These are phyloP conservation scores for Coemansia sp. DNA, from an alignment of 371 early-diverging fungal species.

Conservation along the genomic window DNA sequence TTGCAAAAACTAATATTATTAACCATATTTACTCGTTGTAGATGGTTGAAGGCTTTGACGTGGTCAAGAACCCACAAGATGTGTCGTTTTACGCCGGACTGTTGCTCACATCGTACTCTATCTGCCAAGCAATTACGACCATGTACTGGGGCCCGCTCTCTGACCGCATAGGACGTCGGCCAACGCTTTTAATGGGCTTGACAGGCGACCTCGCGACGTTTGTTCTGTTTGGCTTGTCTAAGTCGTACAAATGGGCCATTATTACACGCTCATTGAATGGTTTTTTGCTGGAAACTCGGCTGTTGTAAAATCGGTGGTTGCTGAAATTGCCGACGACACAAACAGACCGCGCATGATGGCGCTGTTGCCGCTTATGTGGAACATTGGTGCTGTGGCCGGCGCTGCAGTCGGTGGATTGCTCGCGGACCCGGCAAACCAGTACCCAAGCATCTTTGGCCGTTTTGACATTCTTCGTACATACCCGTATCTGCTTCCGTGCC, in stretches of 20 bases:
- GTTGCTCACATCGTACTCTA: slow-evolving; percentile 59
- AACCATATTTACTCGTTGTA: slow-evolving; percentile 15
- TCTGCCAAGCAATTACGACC: slow-evolving; percentile 59
- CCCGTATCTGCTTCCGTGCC: slow-evolving; percentile 84
- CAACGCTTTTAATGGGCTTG: slow-evolving; percentile 73
- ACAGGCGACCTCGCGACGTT: slow-evolving; percentile 67
- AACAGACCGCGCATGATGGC: slow-evolving; percentile 66
- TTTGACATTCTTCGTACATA: slow-evolving; percentile 61
- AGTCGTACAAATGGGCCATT: slow-evolving; percentile 65
- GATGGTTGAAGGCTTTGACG: slow-evolving; percentile 62
- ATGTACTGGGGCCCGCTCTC: slow-evolving; percentile 63
- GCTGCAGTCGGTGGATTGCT: slow-evolving; percentile 78
- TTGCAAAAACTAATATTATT: not conserved
- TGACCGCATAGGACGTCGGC: slow-evolving; percentile 75
- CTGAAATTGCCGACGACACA: slow-evolving; percentile 75
- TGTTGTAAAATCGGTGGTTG: slow-evolving; percentile 77
- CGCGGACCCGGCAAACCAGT: slow-evolving; percentile 66
- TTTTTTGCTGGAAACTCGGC: slow-evolving; percentile 76
- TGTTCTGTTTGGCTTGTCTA: slow-evolving; percentile 74
- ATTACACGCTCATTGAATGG: slow-evolving; percentile 68
- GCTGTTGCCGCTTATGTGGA: slow-evolving; percentile 56
- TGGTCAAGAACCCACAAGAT: slow-evolving; percentile 54
- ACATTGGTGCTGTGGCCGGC: slow-evolving; percentile 61
- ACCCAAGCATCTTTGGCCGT: slow-evolving; percentile 66
- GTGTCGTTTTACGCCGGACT: slow-evolving; percentile 65